Conservation (phyloP, 2,329 filamentous ascomycete species). For the Zymoseptoria pseudotritici region DNA sequence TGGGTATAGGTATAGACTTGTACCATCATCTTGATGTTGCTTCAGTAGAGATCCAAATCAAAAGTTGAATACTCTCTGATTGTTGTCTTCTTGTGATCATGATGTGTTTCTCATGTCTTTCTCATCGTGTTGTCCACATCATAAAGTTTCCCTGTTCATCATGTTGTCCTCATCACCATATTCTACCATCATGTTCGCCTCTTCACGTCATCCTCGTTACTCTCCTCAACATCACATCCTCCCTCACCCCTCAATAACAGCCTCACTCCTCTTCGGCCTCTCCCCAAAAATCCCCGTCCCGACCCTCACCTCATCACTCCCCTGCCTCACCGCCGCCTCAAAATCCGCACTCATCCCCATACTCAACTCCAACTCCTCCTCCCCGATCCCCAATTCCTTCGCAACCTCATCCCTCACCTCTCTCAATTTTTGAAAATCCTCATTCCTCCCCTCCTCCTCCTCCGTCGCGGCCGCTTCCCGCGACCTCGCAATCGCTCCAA, state of each 20-base stretch:
- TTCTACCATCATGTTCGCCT: no score
- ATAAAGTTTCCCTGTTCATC: no score
- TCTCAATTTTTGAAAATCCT: conserved; percentile 69
- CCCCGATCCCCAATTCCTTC: conserved; percentile 49
- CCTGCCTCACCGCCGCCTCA: conserved; percentile 74
- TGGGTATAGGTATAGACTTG: background rate
- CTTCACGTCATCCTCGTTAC: no score
- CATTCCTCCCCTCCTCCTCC: conserved; percentile 77
- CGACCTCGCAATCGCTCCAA: conserved; percentile 85
- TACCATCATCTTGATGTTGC: background rate
- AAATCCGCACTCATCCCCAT: conserved; percentile 99
- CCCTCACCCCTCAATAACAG: conserved; percentile 47
- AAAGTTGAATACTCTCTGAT: no score
- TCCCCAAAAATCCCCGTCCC: conserved; percentile 91
- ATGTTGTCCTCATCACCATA: no score
- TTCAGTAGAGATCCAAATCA: no score
- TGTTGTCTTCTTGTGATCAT: no score
- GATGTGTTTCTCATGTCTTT: no score
- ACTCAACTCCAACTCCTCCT: conserved; percentile 69
- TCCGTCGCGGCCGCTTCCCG: conserved; percentile 58
- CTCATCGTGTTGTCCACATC: no score
- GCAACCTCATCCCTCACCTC: conserved; percentile 65
- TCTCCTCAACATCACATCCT: conserved; percentile 11
- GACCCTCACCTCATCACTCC: conserved; percentile 82
- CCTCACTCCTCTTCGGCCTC: conserved; percentile 70